phyloP scores from a whole-genome alignment of 345 rosid genomes.

The Lepidium aucheri region DNA sequence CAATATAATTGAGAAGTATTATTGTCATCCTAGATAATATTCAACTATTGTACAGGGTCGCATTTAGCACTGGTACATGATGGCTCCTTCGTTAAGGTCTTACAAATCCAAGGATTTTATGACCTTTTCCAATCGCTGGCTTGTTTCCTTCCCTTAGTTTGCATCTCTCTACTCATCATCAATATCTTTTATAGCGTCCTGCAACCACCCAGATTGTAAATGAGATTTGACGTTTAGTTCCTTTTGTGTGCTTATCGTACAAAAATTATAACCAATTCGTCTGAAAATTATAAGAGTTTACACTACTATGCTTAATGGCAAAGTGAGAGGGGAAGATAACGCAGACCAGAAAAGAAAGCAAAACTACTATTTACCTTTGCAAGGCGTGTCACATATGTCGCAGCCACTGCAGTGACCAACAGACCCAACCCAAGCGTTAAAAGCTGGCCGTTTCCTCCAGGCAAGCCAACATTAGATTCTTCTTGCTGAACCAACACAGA shows the following conservation, averaged over 20 bases:
- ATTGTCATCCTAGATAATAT: conserved; percentile 8
- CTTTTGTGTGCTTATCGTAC: too few relatives aligned
- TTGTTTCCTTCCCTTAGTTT: not conserved
- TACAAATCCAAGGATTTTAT: conserved; percentile 9
- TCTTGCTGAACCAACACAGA: conserved; percentile 60
- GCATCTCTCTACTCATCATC: conserved; percentile 32
- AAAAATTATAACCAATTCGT: not conserved
- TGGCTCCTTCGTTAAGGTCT: not conserved
- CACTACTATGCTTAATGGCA: too few relatives aligned
- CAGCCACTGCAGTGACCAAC: conserved; percentile 78
- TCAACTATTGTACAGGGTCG: not conserved
- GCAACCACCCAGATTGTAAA: conserved; percentile 3
- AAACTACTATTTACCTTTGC: conserved; percentile 51
- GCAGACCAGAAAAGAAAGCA: not conserved
- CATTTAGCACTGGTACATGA: not conserved
- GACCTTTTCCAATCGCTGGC: not conserved
- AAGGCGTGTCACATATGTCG: conserved; percentile 75
- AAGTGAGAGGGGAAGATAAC: not conserved
- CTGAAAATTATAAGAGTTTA: too few relatives aligned
- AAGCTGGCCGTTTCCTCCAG: conserved; percentile 73
- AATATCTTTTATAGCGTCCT: conserved; percentile 71
- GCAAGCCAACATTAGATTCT: conserved; percentile 55
- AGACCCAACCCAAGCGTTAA: conserved; percentile 81
- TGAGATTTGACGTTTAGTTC: too few relatives aligned
- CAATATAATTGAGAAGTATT: not conserved